These are phyloP conservation scores for Thermomucor indicae-seudaticae DNA, from an alignment of 371 early-diverging fungal species.

Conservation along the genomic window DNA sequence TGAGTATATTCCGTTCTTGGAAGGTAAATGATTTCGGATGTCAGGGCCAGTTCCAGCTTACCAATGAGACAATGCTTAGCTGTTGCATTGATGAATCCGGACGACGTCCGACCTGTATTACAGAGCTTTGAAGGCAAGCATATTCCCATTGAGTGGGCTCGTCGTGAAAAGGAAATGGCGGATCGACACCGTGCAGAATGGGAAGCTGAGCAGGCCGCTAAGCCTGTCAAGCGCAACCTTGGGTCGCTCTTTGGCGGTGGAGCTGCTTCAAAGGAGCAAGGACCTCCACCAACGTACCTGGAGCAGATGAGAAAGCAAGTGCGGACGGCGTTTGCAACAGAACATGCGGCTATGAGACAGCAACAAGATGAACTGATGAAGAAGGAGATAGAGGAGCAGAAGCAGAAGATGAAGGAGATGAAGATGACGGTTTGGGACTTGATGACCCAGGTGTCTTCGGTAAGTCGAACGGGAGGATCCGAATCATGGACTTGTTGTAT, in stretches of 20 bases:
- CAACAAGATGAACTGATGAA: constrained; percentile 53
- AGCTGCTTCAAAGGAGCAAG: constrained; percentile 24
- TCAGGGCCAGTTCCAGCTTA: background rate
- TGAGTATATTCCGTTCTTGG: constrained; percentile 88
- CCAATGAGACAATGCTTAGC: constrained; percentile 25
- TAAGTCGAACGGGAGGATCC: too few species aligned
- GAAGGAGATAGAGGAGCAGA: constrained; percentile 53
- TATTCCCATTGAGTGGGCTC: constrained; percentile 68
- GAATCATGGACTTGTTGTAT: too few species aligned
- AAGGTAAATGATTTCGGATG: constrained; percentile 45
- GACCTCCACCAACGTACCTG: constrained; percentile 50
- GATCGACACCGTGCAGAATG: constrained; percentile 61
- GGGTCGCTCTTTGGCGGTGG: constrained; percentile 41
- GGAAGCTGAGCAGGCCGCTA: constrained; percentile 65
- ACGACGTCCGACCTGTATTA: constrained; percentile 72
- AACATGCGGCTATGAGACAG: constrained; percentile 50
- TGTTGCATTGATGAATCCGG: constrained; percentile 67
- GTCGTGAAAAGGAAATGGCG: constrained; percentile 67
- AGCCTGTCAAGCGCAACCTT: constrained; percentile 38
- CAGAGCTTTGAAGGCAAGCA: constrained; percentile 63
- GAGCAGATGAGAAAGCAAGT: constrained; percentile 55
- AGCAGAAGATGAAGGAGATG: constrained; percentile 59
- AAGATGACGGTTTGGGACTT: constrained; percentile 71
- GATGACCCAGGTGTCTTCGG: constrained; percentile 49
- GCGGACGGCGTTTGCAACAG: constrained; percentile 53